phyloP scores from a whole-genome alignment of 441 rosid species.

The Corymbia calophylla region DNA sequence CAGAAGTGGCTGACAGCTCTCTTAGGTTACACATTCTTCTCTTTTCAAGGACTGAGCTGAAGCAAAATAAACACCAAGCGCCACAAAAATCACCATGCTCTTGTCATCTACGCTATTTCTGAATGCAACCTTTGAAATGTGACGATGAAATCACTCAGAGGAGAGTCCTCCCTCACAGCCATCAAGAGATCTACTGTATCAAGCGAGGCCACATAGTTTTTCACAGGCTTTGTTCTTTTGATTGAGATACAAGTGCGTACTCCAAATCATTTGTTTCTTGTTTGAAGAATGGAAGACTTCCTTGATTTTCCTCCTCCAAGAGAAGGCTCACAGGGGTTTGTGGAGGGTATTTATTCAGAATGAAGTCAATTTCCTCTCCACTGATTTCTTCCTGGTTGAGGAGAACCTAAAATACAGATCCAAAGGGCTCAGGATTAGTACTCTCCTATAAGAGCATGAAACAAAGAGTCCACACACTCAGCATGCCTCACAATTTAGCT shows the following conservation, averaged over 20 bases:
- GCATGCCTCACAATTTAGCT: neutral
- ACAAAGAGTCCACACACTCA: neutral
- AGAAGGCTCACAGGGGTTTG: conserved; percentile 54
- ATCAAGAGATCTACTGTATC: neutral
- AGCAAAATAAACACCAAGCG: neutral
- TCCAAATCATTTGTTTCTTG: conserved; percentile 21
- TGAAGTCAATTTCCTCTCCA: conserved; percentile 74
- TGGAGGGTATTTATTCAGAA: conserved; percentile 68
- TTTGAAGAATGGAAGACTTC: conserved; percentile 42
- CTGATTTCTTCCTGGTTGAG: conserved; percentile 65
- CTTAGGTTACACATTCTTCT: neutral
- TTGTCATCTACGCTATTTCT: neutral
- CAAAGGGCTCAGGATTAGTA: neutral
- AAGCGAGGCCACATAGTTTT: neutral
- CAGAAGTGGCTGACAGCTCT: neutral
- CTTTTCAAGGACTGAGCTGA: neutral
- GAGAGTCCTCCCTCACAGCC: neutral
- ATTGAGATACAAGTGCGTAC: conserved; percentile 24
- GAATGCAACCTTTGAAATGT: neutral
- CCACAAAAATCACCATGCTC: neutral
- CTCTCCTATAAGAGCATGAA: neutral
- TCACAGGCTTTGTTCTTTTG: conserved; percentile 15
- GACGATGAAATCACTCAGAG: neutral
- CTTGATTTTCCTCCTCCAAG: conserved; percentile 72
- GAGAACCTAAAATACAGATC: conserved; percentile 52